Evolutionary conservation across 331 rosid genomes (phyloP), one percentile per base, ranked within the genome.

Genomic region (Malus hybrid): DNA sequence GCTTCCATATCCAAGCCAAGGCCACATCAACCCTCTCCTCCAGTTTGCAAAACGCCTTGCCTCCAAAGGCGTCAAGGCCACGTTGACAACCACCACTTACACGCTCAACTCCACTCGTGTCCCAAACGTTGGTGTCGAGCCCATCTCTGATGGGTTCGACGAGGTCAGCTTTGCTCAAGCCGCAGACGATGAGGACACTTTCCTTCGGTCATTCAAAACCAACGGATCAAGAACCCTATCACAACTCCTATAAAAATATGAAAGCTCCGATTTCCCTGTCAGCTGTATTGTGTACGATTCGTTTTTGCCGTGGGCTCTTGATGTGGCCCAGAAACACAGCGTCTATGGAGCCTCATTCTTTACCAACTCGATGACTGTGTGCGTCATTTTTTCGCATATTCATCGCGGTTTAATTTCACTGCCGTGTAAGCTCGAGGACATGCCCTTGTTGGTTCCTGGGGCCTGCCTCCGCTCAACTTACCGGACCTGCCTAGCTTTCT

Each of bases 11-110:
- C 93, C 91, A 28, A 50, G 88, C 65, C 97, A 92, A 84, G 96
- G 97, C 28, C 97, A 92, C 79, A 88, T 92, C 0, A 92, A 89
- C 80, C 97, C 97, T 10, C 74, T 87, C 3, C 80, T 89, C 28
- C 97, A 92, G 57, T 92, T 92, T n/a, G 88, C 92, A 8, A 92
- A 92, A 6, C 68, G 93, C 6, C 62, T 90, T 30, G 82, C 86
- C 39, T 90, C 93, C 0, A 84, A 81, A 62, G 85, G 89, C 2
- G 74, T 88, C 28, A 86, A 83, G 28, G 87, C 93, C 81, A 90
- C 96, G 0, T 14, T 92, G 0, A 92, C 92, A 68, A 85, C 91
- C 46, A 89, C 96, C 29, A 84, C 67, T 10, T 87, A 83, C 86
- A 86, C 90, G 0, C 76, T 84, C 18, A 55, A 71, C 14, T 83